Conservation (phyloP, 495 filamentous ascomycete species). For the Collariella sp. region DNA sequence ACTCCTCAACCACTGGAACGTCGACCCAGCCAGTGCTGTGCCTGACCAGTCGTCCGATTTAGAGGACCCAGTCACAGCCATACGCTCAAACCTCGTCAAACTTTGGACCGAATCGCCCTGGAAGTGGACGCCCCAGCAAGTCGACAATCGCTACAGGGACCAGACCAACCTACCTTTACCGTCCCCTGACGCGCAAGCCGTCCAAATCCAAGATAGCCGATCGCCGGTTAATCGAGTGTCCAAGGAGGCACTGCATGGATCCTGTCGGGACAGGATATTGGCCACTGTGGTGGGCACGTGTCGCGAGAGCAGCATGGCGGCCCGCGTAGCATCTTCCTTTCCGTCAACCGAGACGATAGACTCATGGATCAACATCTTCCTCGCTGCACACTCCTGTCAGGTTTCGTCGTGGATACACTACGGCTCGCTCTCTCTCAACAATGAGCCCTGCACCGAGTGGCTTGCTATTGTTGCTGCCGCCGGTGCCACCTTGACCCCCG, state of each 20-base stretch:
- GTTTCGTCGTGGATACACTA: slow-evolving; percentile 51
- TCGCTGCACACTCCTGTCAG: slow-evolving; percentile 42
- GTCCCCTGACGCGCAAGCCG: slow-evolving; percentile 24
- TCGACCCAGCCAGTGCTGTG: slow-evolving; percentile 25
- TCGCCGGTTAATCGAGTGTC: slow-evolving; percentile 25
- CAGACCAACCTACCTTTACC: slow-evolving; percentile 48
- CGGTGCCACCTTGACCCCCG: slow-evolving; percentile 47
- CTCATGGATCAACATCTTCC: slow-evolving; percentile 51
- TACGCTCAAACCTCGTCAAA: slow-evolving; percentile 28
- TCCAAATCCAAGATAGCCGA: slow-evolving; percentile 15
- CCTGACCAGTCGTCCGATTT: slow-evolving; percentile 18
- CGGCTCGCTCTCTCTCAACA: slow-evolving; percentile 45
- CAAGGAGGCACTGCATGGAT: slow-evolving; percentile 37
- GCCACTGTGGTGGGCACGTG: slow-evolving; percentile 48
- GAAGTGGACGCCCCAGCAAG: slow-evolving; percentile 43
- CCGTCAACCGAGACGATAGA: slow-evolving; percentile 52
- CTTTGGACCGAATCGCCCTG: slow-evolving; percentile 44
- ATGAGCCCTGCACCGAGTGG: slow-evolving; percentile 47
- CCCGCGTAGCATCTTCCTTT: slow-evolving; percentile 49
- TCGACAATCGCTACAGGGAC: slow-evolving; percentile 45
- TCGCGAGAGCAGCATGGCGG: slow-evolving; percentile 34
- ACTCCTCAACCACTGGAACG: slow-evolving; percentile 49
- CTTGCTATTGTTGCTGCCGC: slow-evolving; percentile 46
- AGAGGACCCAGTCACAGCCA: slow-evolving; percentile 14
- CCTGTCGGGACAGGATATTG: slow-evolving; percentile 48